Base-by-base conservation (phyloP, 768 basidiomycete species). In the Suillus variegatus region DNA sequence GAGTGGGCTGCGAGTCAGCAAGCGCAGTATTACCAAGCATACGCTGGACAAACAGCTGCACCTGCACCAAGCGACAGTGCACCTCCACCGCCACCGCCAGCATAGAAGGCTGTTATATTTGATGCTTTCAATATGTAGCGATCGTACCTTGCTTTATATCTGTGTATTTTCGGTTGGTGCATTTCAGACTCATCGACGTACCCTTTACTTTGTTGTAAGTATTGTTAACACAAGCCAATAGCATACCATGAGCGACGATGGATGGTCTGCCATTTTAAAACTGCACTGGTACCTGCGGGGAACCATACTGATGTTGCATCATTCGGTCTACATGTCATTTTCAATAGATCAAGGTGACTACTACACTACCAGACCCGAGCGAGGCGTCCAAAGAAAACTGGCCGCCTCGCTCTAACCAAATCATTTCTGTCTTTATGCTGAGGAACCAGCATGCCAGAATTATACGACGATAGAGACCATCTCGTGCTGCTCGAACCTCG, bases 21-120 rank as follows among this genome's bases (percentile, higher is more conserved):
- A 67, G 89, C 91, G 68, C 88, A 90, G 70, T 92, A 93, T 69
- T 83, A 82, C 16, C 88, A 91, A 65, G 92, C 92, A 75, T 92
- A 93, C 71, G 83, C 84, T 18, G 83, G 86, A 61, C 82, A 86
- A 61, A 63, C 54, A 46, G 73, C 25, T 55, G 70, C 74, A 40
- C 69, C 74, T 10, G 78, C 73, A n/a, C 72, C 79, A 40, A 74
- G 70, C 25, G 66, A 67, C 43, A 66, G 74, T 0, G 61, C 67
- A 22, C 67, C 67, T 14, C 73, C 69, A 3, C 73, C 72, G 0
- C 73, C 74, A 0, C 74, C 71, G 6, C 74, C 75, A 4, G 70
- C 68, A 67, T 76, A 76, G 66, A 44, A 16, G 12, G 20, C 2
- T 20, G 58, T 61, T 38, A 32, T 46, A 40, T 38, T 56, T 49